Evolutionary conservation across 768 basidiomycete genomes (phyloP).

Genomic region (Lentinula sp.): DNA sequence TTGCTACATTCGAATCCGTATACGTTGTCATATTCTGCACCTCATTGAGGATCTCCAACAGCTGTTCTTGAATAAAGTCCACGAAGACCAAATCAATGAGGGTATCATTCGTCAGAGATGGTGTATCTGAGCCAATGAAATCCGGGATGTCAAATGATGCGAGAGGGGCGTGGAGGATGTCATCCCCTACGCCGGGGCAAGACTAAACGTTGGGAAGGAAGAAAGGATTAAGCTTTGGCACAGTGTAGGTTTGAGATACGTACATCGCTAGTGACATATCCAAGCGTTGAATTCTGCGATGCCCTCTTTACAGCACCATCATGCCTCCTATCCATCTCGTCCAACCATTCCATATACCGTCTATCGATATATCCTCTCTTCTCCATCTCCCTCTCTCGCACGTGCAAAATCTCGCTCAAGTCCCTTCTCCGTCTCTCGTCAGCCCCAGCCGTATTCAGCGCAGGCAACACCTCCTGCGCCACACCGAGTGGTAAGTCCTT

Average conservation of each 20-base stretch:
- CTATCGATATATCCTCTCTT: constrained; percentile 43
- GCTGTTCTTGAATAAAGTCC: constrained; percentile 52
- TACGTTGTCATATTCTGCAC: constrained; percentile 35
- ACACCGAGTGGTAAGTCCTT: constrained; percentile 42
- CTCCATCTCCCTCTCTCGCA: constrained; percentile 33
- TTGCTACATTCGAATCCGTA: constrained; percentile 41
- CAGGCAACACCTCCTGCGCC: constrained; percentile 47
- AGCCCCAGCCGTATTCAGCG: constrained; percentile 42
- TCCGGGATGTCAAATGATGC: constrained; percentile 48
- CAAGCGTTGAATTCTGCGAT: constrained; percentile 51
- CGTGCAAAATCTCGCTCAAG: constrained; percentile 20
- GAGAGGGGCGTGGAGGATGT: constrained; percentile 56
- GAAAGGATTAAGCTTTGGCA: background rate
- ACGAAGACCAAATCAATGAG: constrained; percentile 73
- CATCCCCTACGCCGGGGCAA: constrained; percentile 75
- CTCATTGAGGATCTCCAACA: constrained; percentile 50
- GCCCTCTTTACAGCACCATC: constrained; percentile 32
- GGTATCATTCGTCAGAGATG: constrained; percentile 29
- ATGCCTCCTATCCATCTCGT: constrained; percentile 41
- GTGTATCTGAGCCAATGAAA: constrained; percentile 53
- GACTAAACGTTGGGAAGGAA: constrained; percentile 25
- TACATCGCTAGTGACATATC: constrained; percentile 73
- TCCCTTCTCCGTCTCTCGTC: constrained; percentile 27
- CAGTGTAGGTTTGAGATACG: constrained; percentile 14
- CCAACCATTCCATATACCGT: constrained; percentile 51